Conservation (phyloP, 768 basidiomycete species). For the Tulasnella sp. region DNA sequence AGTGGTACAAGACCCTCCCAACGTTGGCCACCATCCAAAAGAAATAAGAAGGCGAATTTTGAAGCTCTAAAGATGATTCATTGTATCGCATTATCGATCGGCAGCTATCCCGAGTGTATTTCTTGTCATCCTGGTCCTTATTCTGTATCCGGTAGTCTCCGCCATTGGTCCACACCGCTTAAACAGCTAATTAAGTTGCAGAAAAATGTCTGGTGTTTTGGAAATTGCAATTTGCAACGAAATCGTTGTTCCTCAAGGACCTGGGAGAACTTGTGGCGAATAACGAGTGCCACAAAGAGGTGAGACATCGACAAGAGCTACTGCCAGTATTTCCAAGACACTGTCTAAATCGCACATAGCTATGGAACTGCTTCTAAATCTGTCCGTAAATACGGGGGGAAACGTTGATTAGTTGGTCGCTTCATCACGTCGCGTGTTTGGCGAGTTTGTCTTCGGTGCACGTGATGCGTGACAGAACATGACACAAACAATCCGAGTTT, state of each 20-base stretch:
- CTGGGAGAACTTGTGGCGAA: constrained; percentile 44
- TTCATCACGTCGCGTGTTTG: too few species aligned
- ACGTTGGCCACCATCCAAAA: neutral
- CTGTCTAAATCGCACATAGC: too few species aligned
- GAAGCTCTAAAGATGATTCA: neutral
- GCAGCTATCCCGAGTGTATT: neutral
- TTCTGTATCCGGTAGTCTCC: neutral
- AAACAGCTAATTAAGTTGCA: neutral
- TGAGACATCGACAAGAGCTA: too few species aligned
- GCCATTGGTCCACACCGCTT: neutral
- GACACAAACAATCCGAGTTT: neutral
- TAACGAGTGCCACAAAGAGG: too few species aligned
- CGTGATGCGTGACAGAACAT: neutral
- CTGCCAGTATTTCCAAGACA: too few species aligned
- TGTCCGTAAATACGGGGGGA: too few species aligned
- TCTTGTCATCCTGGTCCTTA: neutral
- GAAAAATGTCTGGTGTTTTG: neutral
- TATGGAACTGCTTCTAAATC: too few species aligned
- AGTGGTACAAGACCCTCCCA: constrained; percentile 68
- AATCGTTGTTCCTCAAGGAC: neutral
- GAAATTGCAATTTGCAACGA: neutral
- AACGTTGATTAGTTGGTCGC: too few species aligned
- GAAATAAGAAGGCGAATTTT: neutral
- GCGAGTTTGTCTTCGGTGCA: too few species aligned
- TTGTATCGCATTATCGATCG: neutral